Percentiles rank a stretch among this genome's conserved stretches.
Evolutionary conservation across 495 filamentous ascomycete species (phyloP).

Genomic region (Xylaria nigripes): DNA sequence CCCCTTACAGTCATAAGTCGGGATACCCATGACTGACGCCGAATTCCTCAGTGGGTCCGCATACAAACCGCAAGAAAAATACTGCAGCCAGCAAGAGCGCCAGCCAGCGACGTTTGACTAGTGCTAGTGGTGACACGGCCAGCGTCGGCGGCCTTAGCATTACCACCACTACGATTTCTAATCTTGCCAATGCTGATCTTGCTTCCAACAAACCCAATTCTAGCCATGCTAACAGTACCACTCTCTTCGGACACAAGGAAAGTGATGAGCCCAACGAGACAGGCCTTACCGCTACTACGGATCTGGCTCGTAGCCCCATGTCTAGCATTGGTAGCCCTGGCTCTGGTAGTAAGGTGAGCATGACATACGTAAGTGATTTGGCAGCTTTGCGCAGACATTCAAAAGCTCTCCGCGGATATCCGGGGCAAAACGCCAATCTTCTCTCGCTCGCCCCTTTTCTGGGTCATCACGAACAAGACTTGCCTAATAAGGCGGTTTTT

Average conservation of each 20-base stretch:
- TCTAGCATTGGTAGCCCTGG: neutral
- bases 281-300: neutral
- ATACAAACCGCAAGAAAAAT: conserved; percentile 53
- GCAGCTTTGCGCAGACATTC: neutral
- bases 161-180: conserved; percentile 7
- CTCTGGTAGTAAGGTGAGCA: conserved; percentile 3
- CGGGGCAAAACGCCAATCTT: conserved; percentile 1
- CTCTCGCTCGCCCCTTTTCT: neutral
- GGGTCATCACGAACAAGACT: neutral
- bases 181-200: neutral
- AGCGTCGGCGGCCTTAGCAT: conserved; percentile 27
- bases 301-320: neutral
- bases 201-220: neutral
- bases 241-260: neutral
- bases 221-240: neutral
- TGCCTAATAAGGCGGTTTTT: neutral
- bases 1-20: neutral
- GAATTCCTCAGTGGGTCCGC: conserved; percentile 51
- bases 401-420: conserved; percentile 16
- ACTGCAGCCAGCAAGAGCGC: conserved; percentile 42
- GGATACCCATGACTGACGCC: neutral
- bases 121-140: conserved; percentile 31
- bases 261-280: neutral
- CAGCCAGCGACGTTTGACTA: conserved; percentile 46
- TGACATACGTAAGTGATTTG: neutral